A percentile compares a stretch with the other conserved stretches of the same genome.
phyloP scores from a whole-genome alignment of 1,139 yeast genomes.

The Blastobotrys buckinghamii region DNA sequence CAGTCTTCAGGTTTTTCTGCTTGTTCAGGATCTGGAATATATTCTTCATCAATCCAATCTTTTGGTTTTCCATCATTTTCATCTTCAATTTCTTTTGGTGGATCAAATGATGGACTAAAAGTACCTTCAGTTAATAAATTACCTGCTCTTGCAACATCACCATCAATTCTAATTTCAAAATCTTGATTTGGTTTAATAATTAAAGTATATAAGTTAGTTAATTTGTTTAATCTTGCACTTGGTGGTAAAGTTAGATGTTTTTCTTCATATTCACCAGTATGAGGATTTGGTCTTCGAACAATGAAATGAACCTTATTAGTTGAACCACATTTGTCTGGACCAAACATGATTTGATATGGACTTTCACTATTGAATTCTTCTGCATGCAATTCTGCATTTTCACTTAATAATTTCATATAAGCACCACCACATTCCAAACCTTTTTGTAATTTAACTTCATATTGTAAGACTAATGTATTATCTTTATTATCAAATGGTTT shows the following conservation, averaged over 20 bases:
- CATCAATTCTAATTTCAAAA: slow-evolving; percentile 78
- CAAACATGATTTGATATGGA: slow-evolving; percentile 85
- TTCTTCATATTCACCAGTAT: slow-evolving; percentile 55
- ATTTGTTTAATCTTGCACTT: slow-evolving; percentile 50
- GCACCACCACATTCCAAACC: slow-evolving; percentile 85
- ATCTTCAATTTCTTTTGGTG: slow-evolving; percentile 60
- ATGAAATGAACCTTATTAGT: slow-evolving; percentile 77
- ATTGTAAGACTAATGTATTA: slow-evolving; percentile 73
- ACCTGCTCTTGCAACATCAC: slow-evolving; percentile 66
- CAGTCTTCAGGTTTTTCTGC: slow-evolving; percentile 71
- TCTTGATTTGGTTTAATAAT: slow-evolving; percentile 57
- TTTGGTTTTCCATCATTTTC: slow-evolving; percentile 59
- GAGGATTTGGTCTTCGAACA: slow-evolving; percentile 51
- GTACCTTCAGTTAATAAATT: slow-evolving; percentile 47
- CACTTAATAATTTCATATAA: slow-evolving; percentile 65
- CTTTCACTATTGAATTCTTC: slow-evolving; percentile 53
- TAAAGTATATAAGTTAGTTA: slow-evolving; percentile 66
- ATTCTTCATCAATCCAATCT: slow-evolving; percentile 70
- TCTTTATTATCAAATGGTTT: slow-evolving; percentile 49
- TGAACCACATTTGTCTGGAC: slow-evolving; percentile 87
- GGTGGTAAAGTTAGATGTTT: slow-evolving; percentile 66
- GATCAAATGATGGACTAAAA: slow-evolving; percentile 59
- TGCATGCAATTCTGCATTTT: slow-evolving; percentile 40
- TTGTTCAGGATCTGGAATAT: slow-evolving; percentile 61
- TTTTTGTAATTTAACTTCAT: slow-evolving; percentile 77